These are phyloP conservation scores for Prunus armeniaca DNA, from an alignment of 306 rosid genomes.

Conservation along the genomic window DNA sequence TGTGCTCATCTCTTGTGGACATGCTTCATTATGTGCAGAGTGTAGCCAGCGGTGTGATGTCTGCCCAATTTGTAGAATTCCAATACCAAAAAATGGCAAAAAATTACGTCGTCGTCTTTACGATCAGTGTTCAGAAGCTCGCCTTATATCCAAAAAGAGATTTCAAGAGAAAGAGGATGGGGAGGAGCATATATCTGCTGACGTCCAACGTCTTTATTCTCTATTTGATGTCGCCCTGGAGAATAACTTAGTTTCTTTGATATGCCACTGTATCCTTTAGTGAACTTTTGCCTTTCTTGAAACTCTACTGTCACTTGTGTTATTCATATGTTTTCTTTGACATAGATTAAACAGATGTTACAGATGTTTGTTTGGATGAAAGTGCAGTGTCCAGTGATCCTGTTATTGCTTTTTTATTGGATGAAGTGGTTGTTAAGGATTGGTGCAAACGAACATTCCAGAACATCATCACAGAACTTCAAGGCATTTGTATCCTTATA, in stretches of 20 bases:
- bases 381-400: constrained; percentile 98
- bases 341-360: constrained; percentile 67
- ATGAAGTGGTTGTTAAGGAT: constrained; percentile 98
- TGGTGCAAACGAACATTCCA: constrained; percentile 93
- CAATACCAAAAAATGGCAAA: constrained; percentile 53
- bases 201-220: constrained; percentile 82
- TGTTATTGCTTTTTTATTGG: constrained; percentile 94
- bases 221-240: constrained; percentile 95
- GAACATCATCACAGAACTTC: constrained; percentile 63
- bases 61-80: constrained; percentile 87
- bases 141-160: constrained; percentile 76
- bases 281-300: neutral
- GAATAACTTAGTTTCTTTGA: constrained; percentile 81
- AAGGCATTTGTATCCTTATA: constrained; percentile 80
- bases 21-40: constrained; percentile 91
- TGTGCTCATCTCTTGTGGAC: constrained; percentile 78
- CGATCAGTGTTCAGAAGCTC: constrained; percentile 78
- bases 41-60: constrained; percentile 86
- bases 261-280: constrained; percentile 92
- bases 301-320: neutral
- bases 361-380: constrained; percentile 98
- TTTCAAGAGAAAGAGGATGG: constrained; percentile 74
- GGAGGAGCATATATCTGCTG: constrained; percentile 63
- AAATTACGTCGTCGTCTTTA: constrained; percentile 72
- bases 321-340: constrained; percentile 49